Evolutionary conservation across 2,329 filamentous ascomycete genomes (phyloP).

Genomic region (Gremmenia infestans): DNA sequence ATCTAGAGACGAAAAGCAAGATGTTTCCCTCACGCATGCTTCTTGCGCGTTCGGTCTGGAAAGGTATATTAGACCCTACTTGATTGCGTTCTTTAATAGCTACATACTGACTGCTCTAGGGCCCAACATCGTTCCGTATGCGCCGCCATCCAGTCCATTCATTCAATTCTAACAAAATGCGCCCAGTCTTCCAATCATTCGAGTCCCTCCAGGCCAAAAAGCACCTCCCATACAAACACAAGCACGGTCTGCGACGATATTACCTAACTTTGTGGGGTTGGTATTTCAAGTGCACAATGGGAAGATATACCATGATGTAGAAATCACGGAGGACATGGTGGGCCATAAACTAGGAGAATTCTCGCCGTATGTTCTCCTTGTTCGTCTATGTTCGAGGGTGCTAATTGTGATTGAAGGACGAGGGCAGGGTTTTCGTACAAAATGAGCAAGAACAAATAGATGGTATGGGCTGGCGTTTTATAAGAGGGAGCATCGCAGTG

Average conservation of each 20-base stretch:
- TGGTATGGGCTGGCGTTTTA: constrained; percentile 10
- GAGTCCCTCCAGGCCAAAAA: constrained; percentile 44
- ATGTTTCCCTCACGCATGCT: constrained; percentile 58
- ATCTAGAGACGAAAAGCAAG: constrained; percentile 35
- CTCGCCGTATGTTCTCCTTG: constrained; percentile 48
- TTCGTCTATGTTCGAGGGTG: neutral
- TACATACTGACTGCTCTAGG: constrained; percentile 41
- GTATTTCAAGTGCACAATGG: constrained; percentile 70
- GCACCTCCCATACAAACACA: constrained; percentile 63
- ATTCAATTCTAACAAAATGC: constrained; percentile 29
- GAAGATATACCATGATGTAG: constrained; percentile 63
- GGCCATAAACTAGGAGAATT: constrained; percentile 73
- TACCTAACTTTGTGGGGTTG: constrained; percentile 67
- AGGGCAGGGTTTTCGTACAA: constrained; percentile 65
- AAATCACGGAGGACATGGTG: constrained; percentile 73
- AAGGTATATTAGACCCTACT: constrained; percentile 47
- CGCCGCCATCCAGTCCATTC: constrained; percentile 15
- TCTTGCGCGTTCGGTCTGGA: constrained; percentile 65
- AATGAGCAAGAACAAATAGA: constrained; percentile 60
- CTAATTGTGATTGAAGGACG: constrained; percentile 44
- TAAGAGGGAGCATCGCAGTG: constrained; percentile 3
- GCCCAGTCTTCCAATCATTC: constrained; percentile 48
- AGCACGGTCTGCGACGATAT: constrained; percentile 65
- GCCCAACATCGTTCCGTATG: constrained; percentile 68
- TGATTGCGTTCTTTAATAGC: neutral